Conservation (phyloP, 2,329 filamentous ascomycete species). For the Colletotrichum caudatum region DNA sequence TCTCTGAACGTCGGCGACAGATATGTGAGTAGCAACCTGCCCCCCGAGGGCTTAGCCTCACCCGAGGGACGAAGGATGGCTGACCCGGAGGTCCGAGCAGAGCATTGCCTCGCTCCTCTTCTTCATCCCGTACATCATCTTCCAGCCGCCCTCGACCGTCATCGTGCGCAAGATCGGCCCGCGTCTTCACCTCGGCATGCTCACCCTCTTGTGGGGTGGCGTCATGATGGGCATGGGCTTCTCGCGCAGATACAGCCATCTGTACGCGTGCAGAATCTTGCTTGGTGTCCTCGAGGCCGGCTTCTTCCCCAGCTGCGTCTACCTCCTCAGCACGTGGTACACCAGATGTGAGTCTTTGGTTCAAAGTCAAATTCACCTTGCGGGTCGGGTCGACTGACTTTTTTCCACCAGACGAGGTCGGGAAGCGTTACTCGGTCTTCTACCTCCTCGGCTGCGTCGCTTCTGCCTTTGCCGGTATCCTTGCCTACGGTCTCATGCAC, state of each 20-base stretch:
- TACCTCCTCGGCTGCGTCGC: slow-evolving; percentile 77
- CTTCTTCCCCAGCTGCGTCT: slow-evolving; percentile 78
- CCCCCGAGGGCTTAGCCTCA: not conserved
- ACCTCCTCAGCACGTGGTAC: slow-evolving; percentile 81
- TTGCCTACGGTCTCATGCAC: slow-evolving; percentile 78
- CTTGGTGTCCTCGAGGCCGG: slow-evolving; percentile 76
- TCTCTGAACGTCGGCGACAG: slow-evolving; percentile 56
- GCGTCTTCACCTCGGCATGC: slow-evolving; percentile 64
- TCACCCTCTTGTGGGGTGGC: slow-evolving; percentile 70
- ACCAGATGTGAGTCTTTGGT: slow-evolving; percentile 65
- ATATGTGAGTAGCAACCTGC: slow-evolving; percentile 53
- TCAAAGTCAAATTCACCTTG: too few species aligned
- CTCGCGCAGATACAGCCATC: slow-evolving; percentile 60
- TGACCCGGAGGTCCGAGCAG: slow-evolving; percentile 45
- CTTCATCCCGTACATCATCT: slow-evolving; percentile 78
- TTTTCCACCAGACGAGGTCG: slow-evolving; percentile 67
- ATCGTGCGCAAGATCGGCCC: slow-evolving; percentile 76
- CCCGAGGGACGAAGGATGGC: not conserved
- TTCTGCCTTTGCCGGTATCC: slow-evolving; percentile 74
- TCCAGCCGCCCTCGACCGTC: slow-evolving; percentile 78
- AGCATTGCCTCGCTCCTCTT: slow-evolving; percentile 79
- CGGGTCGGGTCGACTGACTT: not conserved
- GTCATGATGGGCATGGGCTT: slow-evolving; percentile 77
- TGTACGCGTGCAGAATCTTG: slow-evolving; percentile 68
- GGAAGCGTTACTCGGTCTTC: slow-evolving; percentile 76